Percentiles rank a stretch among this genome's conserved stretches.
Conservation (phyloP, 106 monocot species). For the Iris macrosiphon region DNA sequence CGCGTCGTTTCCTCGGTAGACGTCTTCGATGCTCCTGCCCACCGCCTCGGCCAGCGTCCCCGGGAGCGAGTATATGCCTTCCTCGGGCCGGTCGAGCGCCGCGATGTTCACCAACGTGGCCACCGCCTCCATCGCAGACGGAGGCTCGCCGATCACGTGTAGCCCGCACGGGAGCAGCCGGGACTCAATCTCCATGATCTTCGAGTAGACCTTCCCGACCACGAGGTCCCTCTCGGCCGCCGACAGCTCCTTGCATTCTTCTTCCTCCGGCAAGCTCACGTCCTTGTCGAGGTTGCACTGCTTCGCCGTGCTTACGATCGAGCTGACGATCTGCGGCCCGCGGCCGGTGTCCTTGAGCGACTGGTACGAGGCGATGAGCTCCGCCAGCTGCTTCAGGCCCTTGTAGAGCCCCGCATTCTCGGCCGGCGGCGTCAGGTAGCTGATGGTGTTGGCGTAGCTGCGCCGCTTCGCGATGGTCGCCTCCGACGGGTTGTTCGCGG, state of each 20-base stretch:
- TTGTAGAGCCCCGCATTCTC: conserved; percentile 80
- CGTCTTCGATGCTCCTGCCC: conserved; percentile 65
- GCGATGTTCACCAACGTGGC: conserved; percentile 82
- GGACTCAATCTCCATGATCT: conserved; percentile 91
- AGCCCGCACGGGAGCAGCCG: conserved; percentile 74
- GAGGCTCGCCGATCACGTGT: conserved; percentile 81
- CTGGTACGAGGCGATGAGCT: conserved; percentile 71
- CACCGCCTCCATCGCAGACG: conserved; percentile 64
- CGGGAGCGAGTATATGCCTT: conserved; percentile 56
- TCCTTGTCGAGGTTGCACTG: conserved; percentile 79
- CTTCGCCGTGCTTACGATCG: conserved; percentile 62
- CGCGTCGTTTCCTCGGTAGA: conserved; percentile 71
- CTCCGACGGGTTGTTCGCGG: conserved; percentile 75
- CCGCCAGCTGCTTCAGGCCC: conserved; percentile 62
- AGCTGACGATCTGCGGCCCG: conserved; percentile 57
- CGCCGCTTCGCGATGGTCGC: conserved; percentile 68
- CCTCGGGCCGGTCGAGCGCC: conserved; percentile 69
- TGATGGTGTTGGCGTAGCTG: conserved; percentile 69
- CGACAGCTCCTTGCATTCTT: conserved; percentile 36
- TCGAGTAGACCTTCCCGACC: conserved; percentile 75
- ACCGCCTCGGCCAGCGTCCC: conserved; percentile 60
- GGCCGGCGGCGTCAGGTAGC: conserved; percentile 70
- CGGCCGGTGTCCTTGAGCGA: conserved; percentile 64
- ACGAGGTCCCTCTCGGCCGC: conserved; percentile 39
- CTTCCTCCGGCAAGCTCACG: conserved; percentile 47